Evolutionary conservation across 1,284 basidiomycete genomes (phyloP), one percentile per base, ranked within the genome.

Genomic region (Tremellales sp.): DNA sequence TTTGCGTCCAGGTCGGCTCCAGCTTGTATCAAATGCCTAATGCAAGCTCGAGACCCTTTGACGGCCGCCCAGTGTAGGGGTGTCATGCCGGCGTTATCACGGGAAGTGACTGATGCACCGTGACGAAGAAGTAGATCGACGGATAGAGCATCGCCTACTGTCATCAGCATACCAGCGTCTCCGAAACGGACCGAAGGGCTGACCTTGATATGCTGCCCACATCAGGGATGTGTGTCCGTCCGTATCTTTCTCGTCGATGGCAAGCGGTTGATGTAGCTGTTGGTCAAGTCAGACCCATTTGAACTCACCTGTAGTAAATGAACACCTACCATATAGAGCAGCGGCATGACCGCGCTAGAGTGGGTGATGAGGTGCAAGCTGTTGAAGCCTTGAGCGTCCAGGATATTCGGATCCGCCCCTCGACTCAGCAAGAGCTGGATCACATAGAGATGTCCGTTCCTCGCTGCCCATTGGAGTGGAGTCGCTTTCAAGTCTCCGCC

Each of bases 51-150:
- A 65, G 93, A 96, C 6, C 94, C 96, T 54, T 92, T 84, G 11
- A 98, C 94, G n/a, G 96, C 93, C 1, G 92, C 93, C 96, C 96
- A 99, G 69, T 99, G 96, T 45, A 98, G 78, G 0, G 96, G 90
- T 0, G 90, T 84, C 46, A 99, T 79, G 0, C 92, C 92, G 0
- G 82, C 75, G 55, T 88, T 84, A 68, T 98, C 96, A 35, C 80
- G 80, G 4, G 84, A 75, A 54, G 83, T 82, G 1, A 86, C 79
- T 48, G 83, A 86, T 2, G 93, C 90, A 7, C 91, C 91, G 59
- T 94, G 89, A 49, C 85, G 83, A 46, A 99, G 80, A 17, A 99
- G 75, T 27, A 98, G 75, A 56, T 97, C 90, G 2, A 98, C 90
- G 0, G 88, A 92, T 21, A 98, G 82, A 1, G 90, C 92, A 65